Conservation (phyloP, 116 monocot genomes). For the Iris pallida region DNA sequence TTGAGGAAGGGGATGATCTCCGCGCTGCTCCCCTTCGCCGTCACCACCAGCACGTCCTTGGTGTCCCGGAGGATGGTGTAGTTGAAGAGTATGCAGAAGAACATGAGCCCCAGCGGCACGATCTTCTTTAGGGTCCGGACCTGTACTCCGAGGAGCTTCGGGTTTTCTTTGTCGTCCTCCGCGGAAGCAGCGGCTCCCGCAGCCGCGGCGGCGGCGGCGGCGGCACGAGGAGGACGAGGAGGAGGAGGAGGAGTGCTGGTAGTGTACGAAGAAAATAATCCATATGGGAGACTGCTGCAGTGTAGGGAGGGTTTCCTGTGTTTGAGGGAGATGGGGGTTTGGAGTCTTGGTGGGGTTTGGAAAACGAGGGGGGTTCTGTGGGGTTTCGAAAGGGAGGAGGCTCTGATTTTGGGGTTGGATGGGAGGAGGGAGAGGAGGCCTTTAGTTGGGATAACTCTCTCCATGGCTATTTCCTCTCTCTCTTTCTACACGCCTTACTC, state of each 20-base stretch:
- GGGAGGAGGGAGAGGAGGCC: constrained; percentile 37
- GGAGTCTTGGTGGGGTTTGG: constrained; percentile 7
- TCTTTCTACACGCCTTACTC: no score
- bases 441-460: constrained; percentile 24
- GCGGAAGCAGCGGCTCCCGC: constrained; percentile 3
- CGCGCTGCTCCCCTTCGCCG: constrained; percentile 87
- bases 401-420: constrained; percentile 22
- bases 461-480: constrained; percentile 19
- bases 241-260: background rate
- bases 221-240: constrained; percentile 12
- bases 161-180: constrained; percentile 12
- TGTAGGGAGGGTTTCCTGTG: background rate
- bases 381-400: constrained; percentile 21
- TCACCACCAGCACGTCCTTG: constrained; percentile 87
- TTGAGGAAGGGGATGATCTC: constrained; percentile 94
- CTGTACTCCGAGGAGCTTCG: constrained; percentile 72
- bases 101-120: constrained; percentile 81
- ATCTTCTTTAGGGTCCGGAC: constrained; percentile 70
- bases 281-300: background rate
- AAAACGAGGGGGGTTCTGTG: constrained; percentile 17
- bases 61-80: constrained; percentile 87
- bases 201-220: constrained; percentile 31
- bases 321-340: background rate
- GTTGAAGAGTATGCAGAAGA: constrained; percentile 95
- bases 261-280: no score